These are phyloP conservation scores for Trichomonascaceae sp. DNA, from an alignment of 1,139 yeast genomes.

Conservation along the genomic window DNA sequence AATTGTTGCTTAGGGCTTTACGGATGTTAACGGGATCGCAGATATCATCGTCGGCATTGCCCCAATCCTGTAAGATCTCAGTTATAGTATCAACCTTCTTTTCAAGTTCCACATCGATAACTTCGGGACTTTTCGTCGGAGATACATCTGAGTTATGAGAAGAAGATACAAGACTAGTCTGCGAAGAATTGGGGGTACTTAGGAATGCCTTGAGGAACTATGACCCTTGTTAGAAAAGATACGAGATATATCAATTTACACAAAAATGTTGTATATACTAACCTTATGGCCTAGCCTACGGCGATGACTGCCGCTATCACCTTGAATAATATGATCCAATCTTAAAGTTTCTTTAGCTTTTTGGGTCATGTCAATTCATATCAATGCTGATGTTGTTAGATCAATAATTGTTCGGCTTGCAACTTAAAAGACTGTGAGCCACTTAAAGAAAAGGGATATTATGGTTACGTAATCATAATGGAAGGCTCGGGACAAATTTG, in stretches of 20 bases:
- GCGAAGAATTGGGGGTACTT: background rate
- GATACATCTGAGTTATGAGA: background rate
- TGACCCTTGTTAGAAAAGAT: background rate
- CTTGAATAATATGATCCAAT: background rate
- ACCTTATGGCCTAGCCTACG: background rate
- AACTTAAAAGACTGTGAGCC: background rate
- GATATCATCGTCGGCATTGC: slow-evolving; percentile 8
- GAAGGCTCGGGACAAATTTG: background rate
- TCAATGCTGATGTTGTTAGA: no score
- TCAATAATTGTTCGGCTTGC: no score
- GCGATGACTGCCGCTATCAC: background rate
- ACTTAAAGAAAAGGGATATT: background rate
- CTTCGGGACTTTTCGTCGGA: background rate
- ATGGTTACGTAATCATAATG: background rate
- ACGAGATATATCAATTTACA: background rate
- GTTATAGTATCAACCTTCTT: background rate
- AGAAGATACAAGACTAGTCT: background rate
- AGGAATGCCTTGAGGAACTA: slow-evolving; percentile 6
- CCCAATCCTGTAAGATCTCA: background rate
- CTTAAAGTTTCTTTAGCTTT: background rate
- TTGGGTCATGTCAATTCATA: background rate
- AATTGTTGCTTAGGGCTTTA: slow-evolving; percentile 29
- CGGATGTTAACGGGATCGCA: slow-evolving; percentile 10
- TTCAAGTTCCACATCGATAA: background rate
- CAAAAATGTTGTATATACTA: no score